Evolutionary conservation across 2,329 filamentous ascomycete species (phyloP), one percentile per base, ranked within the genome.

Genomic region (Fusarium stilboides): DNA sequence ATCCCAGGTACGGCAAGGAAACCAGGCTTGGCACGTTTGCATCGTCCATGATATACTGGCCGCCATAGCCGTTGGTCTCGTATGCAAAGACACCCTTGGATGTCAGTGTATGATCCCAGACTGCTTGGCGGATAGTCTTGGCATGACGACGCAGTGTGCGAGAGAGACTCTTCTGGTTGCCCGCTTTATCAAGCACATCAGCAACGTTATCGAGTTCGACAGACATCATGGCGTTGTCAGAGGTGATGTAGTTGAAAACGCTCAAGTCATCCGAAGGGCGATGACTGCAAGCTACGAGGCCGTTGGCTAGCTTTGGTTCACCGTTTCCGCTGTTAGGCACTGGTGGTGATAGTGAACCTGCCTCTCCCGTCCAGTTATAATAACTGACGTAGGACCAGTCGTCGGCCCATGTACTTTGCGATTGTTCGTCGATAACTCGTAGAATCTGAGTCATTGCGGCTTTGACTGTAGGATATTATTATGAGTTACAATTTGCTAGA

Each of bases 21-120:
- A 67, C 47, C 0, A 67, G 57, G 0, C 64, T 67, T 1, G 64
- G 64, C 2, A 67, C 64, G 7, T 67, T 67, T 2, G 64, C 64
- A 2, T 67, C 64, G 10, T 67, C 64, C 64, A 67, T 67, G n/a
- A 67, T 67, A 28, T 67, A 67, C 20, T 67, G 64, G 1, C 64
- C 64, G 5, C 64, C 64, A 0, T 67, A 67, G 0, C 64, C 64
- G 6, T 67, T 67, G 2, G 62, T 67, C 10, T 67, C 64, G 0
- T 67, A 67, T 5, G 64, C 63, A 9, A 67, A 67, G 0, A 67
- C 42, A 0, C 63, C 64, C 2, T 67, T 63, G 0, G 51, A 31
- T 4, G 64, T 67, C 0, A 52, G 42, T 0, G 64, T 67, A 4
- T 67, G 63, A 1, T 67, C 57, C 64, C 62, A 67, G 0, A 67